Evolutionary conservation across 139 green algal species (phyloP).

Genomic region (Nannochloris sp.): DNA sequence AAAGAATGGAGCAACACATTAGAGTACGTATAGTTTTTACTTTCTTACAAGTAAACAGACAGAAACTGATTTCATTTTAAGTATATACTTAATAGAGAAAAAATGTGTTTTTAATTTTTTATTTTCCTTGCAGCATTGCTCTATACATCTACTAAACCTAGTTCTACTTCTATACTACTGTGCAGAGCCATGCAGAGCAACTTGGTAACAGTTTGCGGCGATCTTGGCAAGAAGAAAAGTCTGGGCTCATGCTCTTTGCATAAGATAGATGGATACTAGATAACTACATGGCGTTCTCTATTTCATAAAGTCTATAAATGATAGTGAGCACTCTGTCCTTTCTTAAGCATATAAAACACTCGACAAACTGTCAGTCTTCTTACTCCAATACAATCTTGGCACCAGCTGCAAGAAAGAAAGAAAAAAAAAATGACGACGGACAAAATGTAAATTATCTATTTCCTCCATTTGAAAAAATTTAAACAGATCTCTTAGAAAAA

Average conservation of each 20-base stretch:
- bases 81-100: too few species aligned
- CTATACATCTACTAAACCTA: too few species aligned
- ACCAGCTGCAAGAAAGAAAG: not conserved
- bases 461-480: too few species aligned
- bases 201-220: slow-evolving; percentile 12
- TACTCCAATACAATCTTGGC: slow-evolving; percentile 4
- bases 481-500: too few species aligned
- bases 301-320: not conserved
- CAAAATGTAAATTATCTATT: not conserved
- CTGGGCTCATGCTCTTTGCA: not conserved
- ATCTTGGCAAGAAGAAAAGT: slow-evolving; percentile 15
- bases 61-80: not conserved
- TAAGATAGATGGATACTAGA: not conserved
- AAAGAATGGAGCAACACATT: slow-evolving; percentile 21
- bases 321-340: not conserved
- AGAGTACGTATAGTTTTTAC: not conserved
- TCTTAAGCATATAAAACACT: not conserved
- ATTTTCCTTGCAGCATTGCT: too few species aligned
- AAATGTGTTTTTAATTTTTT: too few species aligned
- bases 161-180: too few species aligned
- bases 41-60: too few species aligned
- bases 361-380: too few species aligned
- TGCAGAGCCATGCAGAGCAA: slow-evolving; percentile 14
- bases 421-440: not conserved
- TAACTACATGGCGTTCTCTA: not conserved